Percentiles rank a stretch among this genome's conserved stretches.
Evolutionary conservation across 768 basidiomycete species (phyloP).

Genomic region (Hericium alpestre): DNA sequence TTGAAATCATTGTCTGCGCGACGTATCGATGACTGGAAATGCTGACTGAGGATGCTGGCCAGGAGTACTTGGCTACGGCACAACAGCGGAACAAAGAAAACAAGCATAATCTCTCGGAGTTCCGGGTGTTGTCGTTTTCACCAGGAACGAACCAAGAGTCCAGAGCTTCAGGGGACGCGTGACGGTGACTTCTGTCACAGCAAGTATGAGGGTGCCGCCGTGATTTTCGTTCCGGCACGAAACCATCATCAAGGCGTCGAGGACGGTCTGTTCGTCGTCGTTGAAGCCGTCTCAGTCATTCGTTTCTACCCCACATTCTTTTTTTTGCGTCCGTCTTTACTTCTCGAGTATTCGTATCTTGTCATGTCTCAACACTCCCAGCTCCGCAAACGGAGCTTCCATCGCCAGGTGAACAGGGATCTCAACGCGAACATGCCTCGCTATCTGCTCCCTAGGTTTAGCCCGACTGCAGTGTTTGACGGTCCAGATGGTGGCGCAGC

Average conservation of each 20-base stretch:
- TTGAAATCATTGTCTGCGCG: no score
- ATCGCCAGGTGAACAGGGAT: background rate
- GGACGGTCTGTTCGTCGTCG: background rate
- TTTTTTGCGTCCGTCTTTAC: constrained; percentile 1
- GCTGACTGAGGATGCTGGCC: no score
- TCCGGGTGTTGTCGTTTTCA: no score
- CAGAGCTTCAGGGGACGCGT: background rate
- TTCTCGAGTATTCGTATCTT: background rate
- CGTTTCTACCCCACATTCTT: constrained; percentile 1
- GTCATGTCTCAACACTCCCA: background rate
- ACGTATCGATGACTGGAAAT: no score
- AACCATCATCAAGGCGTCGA: background rate
- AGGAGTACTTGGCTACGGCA: no score
- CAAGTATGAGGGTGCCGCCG: background rate
- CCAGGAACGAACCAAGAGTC: no score
- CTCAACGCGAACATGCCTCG: background rate
- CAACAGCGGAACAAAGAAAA: no score
- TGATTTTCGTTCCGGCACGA: background rate
- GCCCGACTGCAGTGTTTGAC: background rate
- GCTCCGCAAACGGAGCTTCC: background rate
- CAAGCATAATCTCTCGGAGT: no score
- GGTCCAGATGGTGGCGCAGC: background rate
- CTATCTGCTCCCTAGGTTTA: background rate
- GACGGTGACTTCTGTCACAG: background rate
- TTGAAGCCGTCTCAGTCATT: background rate